phyloP scores from a whole-genome alignment of 2,329 filamentous ascomycete species.

The Thielaviopsis punctulata region DNA sequence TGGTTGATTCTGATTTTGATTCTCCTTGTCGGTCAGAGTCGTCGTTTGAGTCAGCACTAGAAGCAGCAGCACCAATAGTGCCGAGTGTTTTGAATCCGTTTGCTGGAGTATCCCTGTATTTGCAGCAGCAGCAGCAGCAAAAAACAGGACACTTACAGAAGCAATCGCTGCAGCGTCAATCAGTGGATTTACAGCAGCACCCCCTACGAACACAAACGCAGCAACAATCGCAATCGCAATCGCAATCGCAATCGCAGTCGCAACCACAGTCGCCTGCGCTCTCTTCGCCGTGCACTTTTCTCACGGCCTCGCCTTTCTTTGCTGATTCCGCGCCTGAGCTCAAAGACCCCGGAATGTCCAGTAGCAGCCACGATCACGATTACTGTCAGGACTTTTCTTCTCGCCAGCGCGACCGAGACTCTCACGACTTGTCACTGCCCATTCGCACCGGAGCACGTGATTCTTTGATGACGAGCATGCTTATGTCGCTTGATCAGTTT shows the following conservation, averaged over 20 bases:
- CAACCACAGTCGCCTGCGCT: background rate
- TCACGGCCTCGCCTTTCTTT: constrained; percentile 13
- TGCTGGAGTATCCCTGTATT: too few species aligned
- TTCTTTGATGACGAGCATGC: constrained; percentile 90
- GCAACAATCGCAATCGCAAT: too few species aligned
- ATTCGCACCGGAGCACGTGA: constrained; percentile 64
- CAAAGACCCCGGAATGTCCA: constrained; percentile 18
- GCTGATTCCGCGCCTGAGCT: constrained; percentile 1
- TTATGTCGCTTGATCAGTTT: constrained; percentile 79
- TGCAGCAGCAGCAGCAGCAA: background rate
- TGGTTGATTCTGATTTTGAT: too few species aligned
- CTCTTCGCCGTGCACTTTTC: background rate
- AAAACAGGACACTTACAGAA: too few species aligned
- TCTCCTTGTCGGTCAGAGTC: background rate
- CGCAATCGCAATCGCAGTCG: background rate
- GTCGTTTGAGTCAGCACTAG: background rate
- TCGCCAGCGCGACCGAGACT: constrained; percentile 32
- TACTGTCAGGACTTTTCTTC: constrained; percentile 10
- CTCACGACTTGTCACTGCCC: constrained; percentile 72
- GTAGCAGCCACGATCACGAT: constrained; percentile 18
- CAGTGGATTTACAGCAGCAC: too few species aligned
- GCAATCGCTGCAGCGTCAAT: too few species aligned
- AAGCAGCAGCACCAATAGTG: background rate
- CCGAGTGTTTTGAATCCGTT: too few species aligned
- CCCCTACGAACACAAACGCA: too few species aligned